phyloP scores from a whole-genome alignment of 2,329 filamentous ascomycete genomes.

The Lachnellula cervina region DNA sequence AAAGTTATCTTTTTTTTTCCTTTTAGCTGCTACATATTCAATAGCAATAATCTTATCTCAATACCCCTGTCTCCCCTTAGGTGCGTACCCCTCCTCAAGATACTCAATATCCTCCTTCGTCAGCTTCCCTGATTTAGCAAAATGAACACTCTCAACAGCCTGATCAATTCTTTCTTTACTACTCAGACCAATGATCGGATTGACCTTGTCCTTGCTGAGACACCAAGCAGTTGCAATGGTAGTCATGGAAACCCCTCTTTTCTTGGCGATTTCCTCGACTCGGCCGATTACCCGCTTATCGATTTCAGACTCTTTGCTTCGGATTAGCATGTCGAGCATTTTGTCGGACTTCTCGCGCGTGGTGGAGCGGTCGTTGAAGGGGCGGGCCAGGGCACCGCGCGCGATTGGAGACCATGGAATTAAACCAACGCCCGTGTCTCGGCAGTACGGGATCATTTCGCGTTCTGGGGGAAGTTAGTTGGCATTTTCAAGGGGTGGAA shows the following conservation, averaged over 20 bases:
- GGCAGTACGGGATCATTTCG: constrained; percentile 33
- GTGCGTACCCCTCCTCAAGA: constrained; percentile 49
- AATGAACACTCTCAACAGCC: constrained; percentile 38
- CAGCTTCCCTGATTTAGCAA: constrained; percentile 39
- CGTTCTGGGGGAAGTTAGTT: constrained; percentile 28
- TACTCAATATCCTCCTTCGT: constrained; percentile 47
- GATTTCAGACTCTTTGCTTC: constrained; percentile 19
- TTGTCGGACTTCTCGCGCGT: constrained; percentile 15
- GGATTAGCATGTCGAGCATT: constrained; percentile 13
- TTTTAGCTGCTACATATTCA: too few species aligned
- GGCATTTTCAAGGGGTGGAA: not conserved
- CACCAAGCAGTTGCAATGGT: constrained; percentile 55
- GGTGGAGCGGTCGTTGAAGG: constrained; percentile 9
- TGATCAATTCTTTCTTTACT: constrained; percentile 49
- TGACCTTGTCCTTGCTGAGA: constrained; percentile 38
- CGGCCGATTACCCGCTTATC: constrained; percentile 22
- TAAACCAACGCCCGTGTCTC: constrained; percentile 30
- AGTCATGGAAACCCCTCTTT: constrained; percentile 53
- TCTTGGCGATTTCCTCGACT: constrained; percentile 40
- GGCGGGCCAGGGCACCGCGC: constrained; percentile 29
- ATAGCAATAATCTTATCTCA: not conserved
- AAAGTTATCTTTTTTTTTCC: too few species aligned
- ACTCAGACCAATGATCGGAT: constrained; percentile 49
- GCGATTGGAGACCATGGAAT: constrained; percentile 36
- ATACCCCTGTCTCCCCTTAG: constrained; percentile 32